Evolutionary conservation across 495 filamentous ascomycete species (phyloP).

Genomic region (Podospora anserina): DNA sequence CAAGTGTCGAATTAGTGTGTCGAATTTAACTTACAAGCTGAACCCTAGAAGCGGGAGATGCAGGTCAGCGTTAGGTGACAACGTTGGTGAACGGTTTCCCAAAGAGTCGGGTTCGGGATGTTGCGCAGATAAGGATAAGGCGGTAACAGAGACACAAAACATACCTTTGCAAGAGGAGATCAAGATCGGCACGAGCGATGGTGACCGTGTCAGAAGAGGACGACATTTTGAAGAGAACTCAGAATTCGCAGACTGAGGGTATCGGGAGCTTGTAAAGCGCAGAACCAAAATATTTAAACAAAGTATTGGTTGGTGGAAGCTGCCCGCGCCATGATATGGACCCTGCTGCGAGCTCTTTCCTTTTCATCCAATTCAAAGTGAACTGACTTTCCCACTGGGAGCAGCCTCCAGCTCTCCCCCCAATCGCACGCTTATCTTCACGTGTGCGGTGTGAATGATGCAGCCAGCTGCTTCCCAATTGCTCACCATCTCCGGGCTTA

Average conservation of each 20-base stretch:
- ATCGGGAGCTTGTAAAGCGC: not conserved
- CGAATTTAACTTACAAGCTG: not conserved
- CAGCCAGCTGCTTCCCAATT: not conserved
- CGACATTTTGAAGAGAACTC: conserved; percentile 12
- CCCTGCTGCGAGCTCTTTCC: not conserved
- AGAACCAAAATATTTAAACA: not conserved
- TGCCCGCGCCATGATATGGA: not conserved
- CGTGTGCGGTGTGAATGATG: not conserved
- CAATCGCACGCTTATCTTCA: not conserved
- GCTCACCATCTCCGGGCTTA: not conserved
- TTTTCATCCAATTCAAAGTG: not conserved
- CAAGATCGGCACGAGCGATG: conserved; percentile 51
- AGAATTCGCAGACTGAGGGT: not conserved
- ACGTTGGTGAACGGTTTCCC: not conserved
- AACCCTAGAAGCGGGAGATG: not conserved
- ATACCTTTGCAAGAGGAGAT: conserved; percentile 52
- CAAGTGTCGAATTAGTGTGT: not conserved
- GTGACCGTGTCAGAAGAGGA: conserved; percentile 40
- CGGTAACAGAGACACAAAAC: conserved; percentile 6
- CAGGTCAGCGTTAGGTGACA: not conserved
- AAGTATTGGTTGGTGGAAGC: not conserved
- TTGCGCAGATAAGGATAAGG: not conserved
- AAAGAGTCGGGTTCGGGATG: not conserved
- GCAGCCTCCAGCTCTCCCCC: not conserved
- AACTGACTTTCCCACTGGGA: not conserved